Conservation (phyloP, 78 protist species). For the Dictyostelium capitatum region DNA sequence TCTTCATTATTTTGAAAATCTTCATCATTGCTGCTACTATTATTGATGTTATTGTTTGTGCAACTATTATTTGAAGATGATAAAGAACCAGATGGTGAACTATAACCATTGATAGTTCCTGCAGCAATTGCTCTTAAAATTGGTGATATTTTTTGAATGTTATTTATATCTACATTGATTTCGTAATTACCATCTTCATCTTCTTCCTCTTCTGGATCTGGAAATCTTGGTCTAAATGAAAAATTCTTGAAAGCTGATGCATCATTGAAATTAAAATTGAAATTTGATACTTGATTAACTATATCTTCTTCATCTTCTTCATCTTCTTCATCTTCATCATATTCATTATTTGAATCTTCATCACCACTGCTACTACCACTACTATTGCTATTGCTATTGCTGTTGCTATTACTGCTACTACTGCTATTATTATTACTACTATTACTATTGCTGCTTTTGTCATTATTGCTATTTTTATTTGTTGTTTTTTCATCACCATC, state of each 20-base stretch:
- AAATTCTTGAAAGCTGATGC: not conserved
- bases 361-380: conserved; percentile 2
- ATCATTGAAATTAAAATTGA: not conserved
- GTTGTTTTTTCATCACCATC: not conserved
- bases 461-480: not conserved
- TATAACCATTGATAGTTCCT: not conserved
- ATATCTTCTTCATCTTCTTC: conserved; percentile 9
- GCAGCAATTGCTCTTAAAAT: conserved; percentile 17
- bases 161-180: conserved; percentile 13
- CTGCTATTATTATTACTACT: not conserved
- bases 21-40: not conserved
- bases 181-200: not conserved
- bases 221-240: conserved; percentile 12
- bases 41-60: not conserved
- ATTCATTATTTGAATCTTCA: not conserved
- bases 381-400: not conserved
- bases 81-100: not conserved
- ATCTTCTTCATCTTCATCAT: conserved; percentile 9
- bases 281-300: not conserved
- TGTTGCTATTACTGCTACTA: not conserved
- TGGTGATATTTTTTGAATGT: conserved; percentile 29
- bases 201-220: not conserved
- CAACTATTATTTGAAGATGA: not conserved
- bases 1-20: not conserved
- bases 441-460: not conserved